Evolutionary conservation across 1,139 yeast genomes (phyloP).

Genomic region (Hansenula sp.): DNA sequence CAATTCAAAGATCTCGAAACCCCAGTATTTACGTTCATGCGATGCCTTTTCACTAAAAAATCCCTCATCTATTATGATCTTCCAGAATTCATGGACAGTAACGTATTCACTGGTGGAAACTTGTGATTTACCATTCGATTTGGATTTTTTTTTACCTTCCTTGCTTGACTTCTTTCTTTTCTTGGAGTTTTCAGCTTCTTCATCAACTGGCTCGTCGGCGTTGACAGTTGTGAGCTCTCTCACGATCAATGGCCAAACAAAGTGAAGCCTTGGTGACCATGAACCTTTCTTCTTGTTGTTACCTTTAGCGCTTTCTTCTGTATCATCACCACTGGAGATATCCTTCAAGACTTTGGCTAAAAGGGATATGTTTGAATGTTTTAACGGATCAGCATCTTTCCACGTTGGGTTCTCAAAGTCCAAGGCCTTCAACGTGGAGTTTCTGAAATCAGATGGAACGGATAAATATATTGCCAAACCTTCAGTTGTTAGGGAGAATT

Average conservation of each 20-base stretch:
- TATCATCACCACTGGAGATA: constrained; percentile 35
- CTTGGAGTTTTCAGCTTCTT: constrained; percentile 27
- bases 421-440: constrained; percentile 6
- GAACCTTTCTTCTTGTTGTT: constrained; percentile 49
- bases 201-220: constrained; percentile 21
- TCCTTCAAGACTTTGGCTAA: constrained; percentile 69
- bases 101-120: constrained; percentile 25
- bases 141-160: constrained; percentile 29
- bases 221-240: constrained; percentile 28
- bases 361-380: constrained; percentile 57
- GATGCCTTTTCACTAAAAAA: constrained; percentile 76
- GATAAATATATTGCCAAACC: constrained; percentile 70
- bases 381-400: constrained; percentile 72
- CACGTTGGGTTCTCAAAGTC: constrained; percentile 38
- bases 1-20: constrained; percentile 66
- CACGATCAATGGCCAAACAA: constrained; percentile 75
- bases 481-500: constrained; percentile 67
- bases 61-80: constrained; percentile 71
- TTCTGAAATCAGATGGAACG: constrained; percentile 13
- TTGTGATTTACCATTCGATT: constrained; percentile 5
- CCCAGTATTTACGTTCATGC: constrained; percentile 84
- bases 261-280: constrained; percentile 80
- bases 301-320: constrained; percentile 31
- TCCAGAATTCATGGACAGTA: constrained; percentile 73
- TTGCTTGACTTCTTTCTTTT: constrained; percentile 32